Base-by-base conservation (phyloP, 495 filamentous ascomycete species). In the Aspergillus incahuasiensis region DNA sequence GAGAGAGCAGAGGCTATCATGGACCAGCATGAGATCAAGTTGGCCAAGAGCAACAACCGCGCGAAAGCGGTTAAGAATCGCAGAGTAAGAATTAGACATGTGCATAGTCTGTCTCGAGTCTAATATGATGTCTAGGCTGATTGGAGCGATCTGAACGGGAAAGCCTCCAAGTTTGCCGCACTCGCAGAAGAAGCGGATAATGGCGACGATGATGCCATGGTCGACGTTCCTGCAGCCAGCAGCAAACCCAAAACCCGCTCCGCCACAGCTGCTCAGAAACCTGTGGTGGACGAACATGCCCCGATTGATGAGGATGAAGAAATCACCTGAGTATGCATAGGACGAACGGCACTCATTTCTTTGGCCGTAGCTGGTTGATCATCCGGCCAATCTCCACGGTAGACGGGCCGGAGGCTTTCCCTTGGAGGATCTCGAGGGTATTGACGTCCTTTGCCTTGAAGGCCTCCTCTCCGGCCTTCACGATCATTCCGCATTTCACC, bases 391-490 rank as follows among this genome's bases (percentile, higher is more conserved):
- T 74, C 60, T 86, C 84, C 32, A 72, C 68, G 49, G 68, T 65
- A 59, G 75, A 76, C 42, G 71, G 67, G n/a, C 80, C 84, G 22
- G 74, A 80, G 24, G 82, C 83, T 69, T 77, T 82, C 24, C 56
- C 66, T 61, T 77, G 77, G 59, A 88, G 66, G 58, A 78, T 71
- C 70, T 86, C 82, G 50, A 88, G 76, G 2, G 83, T 73, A 60
- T 85, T 84, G 49, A 84, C 67, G 68, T 97, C 90, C 71, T 88
- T 96, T 50, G 78, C 77, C 76, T 83, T 88, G 39, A 90, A 80
- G 34, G 94, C 91, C 73, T 97, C 94, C 71, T 97, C 91, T 15
- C 86, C 95, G 11, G 95, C 94, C 74, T 91, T 90, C 20, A 87
- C 82, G 24, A 91, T 78, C 83, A 95, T 83, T 21, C 91, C 92